These are phyloP conservation scores for Candolleomyces aberdarensis DNA, from an alignment of 768 basidiomycete species.

Conservation along the genomic window DNA sequence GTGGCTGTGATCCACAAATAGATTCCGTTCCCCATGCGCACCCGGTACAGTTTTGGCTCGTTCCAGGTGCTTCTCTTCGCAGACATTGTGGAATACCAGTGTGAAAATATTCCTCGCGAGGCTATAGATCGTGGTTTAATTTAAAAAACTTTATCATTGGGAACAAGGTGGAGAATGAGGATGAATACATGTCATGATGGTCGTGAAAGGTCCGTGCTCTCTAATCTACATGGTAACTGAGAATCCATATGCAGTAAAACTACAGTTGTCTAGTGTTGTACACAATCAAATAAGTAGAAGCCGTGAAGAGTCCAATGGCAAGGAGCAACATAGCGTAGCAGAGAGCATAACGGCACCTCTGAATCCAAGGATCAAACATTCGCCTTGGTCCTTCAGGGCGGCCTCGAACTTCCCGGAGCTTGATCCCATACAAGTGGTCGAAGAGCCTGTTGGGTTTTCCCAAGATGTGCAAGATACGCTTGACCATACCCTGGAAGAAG, in stretches of 20 bases:
- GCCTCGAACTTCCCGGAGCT: constrained; percentile 39
- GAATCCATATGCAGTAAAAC: constrained; percentile 1
- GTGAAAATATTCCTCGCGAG: not conserved
- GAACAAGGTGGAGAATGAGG: not conserved
- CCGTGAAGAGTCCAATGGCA: constrained; percentile 34
- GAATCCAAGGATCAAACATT: constrained; percentile 57
- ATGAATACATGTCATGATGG: not conserved
- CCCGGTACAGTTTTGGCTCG: not conserved
- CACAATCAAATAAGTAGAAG: constrained; percentile 40
- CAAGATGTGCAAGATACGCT: constrained; percentile 30
- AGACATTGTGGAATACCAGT: not conserved
- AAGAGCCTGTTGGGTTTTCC: constrained; percentile 41
- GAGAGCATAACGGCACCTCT: constrained; percentile 57
- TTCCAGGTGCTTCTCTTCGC: not conserved
- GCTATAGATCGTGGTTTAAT: not conserved
- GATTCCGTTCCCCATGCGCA: not conserved
- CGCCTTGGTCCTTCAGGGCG: constrained; percentile 41
- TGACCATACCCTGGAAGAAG: constrained; percentile 8
- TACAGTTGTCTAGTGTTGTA: constrained; percentile 36
- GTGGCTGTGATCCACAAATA: constrained; percentile 4
- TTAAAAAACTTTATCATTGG: not conserved
- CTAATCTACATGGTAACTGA: not conserved
- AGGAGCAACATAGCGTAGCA: constrained; percentile 48
- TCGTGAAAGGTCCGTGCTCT: not conserved
- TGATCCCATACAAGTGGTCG: constrained; percentile 43